Conservation (phyloP, 148 eudicot species). For the Bassia scoparia region DNA sequence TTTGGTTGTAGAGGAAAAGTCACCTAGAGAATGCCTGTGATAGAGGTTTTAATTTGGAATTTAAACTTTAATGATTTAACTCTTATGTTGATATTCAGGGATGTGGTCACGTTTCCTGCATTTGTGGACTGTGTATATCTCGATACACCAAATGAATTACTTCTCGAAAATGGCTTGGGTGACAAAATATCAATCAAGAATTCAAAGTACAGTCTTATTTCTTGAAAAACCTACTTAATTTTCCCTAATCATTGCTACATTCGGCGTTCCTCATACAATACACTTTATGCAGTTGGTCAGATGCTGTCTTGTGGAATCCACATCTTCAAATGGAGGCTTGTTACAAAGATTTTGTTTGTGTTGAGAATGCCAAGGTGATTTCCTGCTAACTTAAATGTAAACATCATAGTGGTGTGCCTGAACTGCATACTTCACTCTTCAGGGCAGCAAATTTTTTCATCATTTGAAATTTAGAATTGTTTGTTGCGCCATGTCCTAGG, state of each 20-base stretch:
- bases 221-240: neutral
- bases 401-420: neutral
- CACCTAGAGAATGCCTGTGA: neutral
- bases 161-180: conserved; percentile 85
- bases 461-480: neutral
- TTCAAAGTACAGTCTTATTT: conserved; percentile 46
- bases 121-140: conserved; percentile 91
- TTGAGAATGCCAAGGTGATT: conserved; percentile 89
- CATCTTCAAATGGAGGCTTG: conserved; percentile 86
- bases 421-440: neutral
- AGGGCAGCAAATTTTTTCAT: neutral
- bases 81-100: conserved; percentile 46
- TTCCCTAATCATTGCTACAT: neutral
- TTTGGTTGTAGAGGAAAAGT: no score
- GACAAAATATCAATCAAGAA: conserved; percentile 64
- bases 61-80: conserved; percentile 7
- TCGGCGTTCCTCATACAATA: neutral
- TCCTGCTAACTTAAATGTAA: neutral
- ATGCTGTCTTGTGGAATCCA: conserved; percentile 94
- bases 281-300: conserved; percentile 71
- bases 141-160: conserved; percentile 61
- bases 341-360: conserved; percentile 93
- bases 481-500: neutral
- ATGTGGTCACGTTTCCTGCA: conserved; percentile 84
- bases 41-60: neutral